Evolutionary conservation across 257 asterid species (phyloP).

Genomic region (Scutellaria galericulata): DNA sequence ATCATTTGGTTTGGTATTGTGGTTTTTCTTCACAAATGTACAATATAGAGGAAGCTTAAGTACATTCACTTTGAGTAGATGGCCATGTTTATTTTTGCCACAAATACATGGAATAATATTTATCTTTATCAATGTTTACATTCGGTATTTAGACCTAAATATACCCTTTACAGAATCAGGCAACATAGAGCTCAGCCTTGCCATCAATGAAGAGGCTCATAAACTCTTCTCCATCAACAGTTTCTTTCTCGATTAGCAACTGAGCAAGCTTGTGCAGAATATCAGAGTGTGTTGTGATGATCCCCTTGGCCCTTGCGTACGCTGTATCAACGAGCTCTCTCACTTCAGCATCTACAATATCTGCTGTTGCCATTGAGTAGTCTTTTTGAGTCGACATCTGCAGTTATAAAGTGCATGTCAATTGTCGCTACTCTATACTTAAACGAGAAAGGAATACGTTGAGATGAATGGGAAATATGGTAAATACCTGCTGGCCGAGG

Average conservation of each 20-base stretch:
- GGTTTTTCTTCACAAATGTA: constrained; percentile 48
- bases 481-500: constrained; percentile 83
- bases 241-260: constrained; percentile 85
- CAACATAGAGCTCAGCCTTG: constrained; percentile 73
- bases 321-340: constrained; percentile 85
- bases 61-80: constrained; percentile 31
- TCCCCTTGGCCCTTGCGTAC: constrained; percentile 69
- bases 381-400: constrained; percentile 80
- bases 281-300: constrained; percentile 69
- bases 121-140: constrained; percentile 33
- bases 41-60: constrained; percentile 43
- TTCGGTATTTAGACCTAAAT: constrained; percentile 24
- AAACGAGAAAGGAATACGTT: not conserved
- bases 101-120: constrained; percentile 41
- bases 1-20: constrained; percentile 53
- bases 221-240: constrained; percentile 98
- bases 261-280: constrained; percentile 94
- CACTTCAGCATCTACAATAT: constrained; percentile 87
- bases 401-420: constrained; percentile 10
- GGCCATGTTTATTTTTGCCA: constrained; percentile 29
- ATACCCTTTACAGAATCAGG: constrained; percentile 42
- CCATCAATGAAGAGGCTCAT: constrained; percentile 99
- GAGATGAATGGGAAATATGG: not conserved
- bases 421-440: not conserved
- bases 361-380: constrained; percentile 99